phyloP scores from a whole-genome alignment of 2,329 filamentous ascomycete species.

The Colletotrichum acutatum region DNA sequence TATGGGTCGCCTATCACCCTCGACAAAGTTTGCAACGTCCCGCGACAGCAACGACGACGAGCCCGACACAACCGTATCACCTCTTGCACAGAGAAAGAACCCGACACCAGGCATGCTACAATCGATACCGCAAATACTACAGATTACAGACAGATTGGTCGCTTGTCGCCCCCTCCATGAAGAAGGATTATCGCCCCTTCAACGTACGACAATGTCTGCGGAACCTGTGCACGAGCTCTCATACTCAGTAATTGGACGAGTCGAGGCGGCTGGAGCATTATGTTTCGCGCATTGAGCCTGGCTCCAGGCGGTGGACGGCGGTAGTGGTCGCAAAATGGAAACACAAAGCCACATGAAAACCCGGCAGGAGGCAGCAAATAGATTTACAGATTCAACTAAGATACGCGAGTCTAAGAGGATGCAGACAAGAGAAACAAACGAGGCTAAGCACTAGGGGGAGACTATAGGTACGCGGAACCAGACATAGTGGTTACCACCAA shows the following conservation, averaged over 20 bases:
- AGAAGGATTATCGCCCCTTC: slow-evolving; percentile 8
- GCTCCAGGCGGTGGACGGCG: background rate
- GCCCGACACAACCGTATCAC: slow-evolving; percentile 4
- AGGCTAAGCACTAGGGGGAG: slow-evolving; percentile 15
- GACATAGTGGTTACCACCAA: slow-evolving; percentile 1
- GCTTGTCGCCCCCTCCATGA: background rate
- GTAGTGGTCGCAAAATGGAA: slow-evolving; percentile 8
- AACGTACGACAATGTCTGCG: slow-evolving; percentile 12
- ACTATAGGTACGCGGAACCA: slow-evolving; percentile 21
- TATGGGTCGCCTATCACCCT: background rate
- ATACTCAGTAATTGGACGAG: slow-evolving; percentile 12
- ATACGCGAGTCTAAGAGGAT: slow-evolving; percentile 18
- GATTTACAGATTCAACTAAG: slow-evolving; percentile 5
- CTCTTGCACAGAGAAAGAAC: slow-evolving; percentile 2
- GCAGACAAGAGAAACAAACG: slow-evolving; percentile 11
- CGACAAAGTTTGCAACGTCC: slow-evolving; percentile 8
- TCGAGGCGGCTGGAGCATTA: background rate
- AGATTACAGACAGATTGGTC: background rate
- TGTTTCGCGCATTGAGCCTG: background rate
- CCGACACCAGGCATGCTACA: background rate
- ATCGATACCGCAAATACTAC: background rate
- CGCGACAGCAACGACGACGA: background rate
- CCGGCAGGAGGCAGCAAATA: slow-evolving; percentile 13
- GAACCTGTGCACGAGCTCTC: slow-evolving; percentile 14
- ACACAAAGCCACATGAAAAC: slow-evolving; percentile 22